Base-by-base conservation (phyloP, 2,329 filamentous ascomycete genomes). In the Sclerotiophoma versabilis region DNA sequence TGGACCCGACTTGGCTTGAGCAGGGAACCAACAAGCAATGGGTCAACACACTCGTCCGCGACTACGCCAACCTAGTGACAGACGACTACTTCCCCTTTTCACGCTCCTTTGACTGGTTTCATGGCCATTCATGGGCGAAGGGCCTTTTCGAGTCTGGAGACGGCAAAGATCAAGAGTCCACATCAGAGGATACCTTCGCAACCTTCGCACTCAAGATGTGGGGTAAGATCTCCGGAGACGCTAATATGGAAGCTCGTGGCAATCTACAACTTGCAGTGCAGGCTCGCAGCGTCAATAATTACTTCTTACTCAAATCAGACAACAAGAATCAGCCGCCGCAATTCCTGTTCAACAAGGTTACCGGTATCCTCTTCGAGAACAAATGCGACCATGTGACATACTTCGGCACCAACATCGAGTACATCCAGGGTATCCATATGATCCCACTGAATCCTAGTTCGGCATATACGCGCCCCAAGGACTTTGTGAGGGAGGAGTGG, bases 181-280 rank as follows among this genome's bases (percentile, higher is more conserved):
- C 90, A 39, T 96, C 92, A 0, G 95, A 99, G 77, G 95, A 99
- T 75, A 86, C 88, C 54, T 93, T 97, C 85, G 88, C 90, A 49
- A 86, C 87, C 2, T 96, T 96, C 74, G 92, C 89, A 0, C 77
- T 97, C 69, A 96, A 96, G 80, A 92, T 98, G 88, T 98, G 95
- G 95, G 95, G 93, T 3, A 82, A 82, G 23, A 88, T 90, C 5
- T 87, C 82, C 54, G 87, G 88, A 22, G 88, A 98, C 76, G 75
- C 78, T 4, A 88, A 89, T 66, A 88, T 97, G 84, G 91, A 95
- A 71, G 89, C 89, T 26, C 83, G 92, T 60, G 72, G 90, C 9
- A 93, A 95, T 65, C 77, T 99, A 45, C 93, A 96, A 83, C 84
- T 98, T 22, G 85, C 90, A 0, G 81, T 98, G 39, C 84, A 93